phyloP scores from a whole-genome alignment of 164 flowering plant species.

The Umbilicus rupestris region DNA sequence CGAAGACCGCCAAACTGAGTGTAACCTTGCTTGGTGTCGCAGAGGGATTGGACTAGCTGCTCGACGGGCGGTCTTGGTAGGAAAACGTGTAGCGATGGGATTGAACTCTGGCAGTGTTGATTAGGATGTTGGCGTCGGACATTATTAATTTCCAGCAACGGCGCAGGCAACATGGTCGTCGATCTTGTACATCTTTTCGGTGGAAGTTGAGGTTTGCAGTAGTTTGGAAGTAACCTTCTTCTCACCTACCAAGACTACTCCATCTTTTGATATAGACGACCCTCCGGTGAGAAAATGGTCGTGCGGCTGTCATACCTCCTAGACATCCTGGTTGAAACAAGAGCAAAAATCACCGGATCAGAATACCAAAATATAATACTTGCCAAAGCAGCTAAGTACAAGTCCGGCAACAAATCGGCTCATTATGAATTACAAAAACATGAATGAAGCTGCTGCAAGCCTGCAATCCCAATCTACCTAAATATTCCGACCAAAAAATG shows the following conservation, averaged over 20 bases:
- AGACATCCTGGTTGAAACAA: slow-evolving; percentile 28
- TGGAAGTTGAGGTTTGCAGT: slow-evolving; percentile 44
- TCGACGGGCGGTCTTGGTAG: slow-evolving; percentile 74
- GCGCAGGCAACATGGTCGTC: slow-evolving; percentile 70
- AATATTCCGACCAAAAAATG: too few species aligned
- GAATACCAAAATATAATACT: background rate
- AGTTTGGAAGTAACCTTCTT: slow-evolving; percentile 62
- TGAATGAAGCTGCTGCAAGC: too few species aligned
- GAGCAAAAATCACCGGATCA: background rate
- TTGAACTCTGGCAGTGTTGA: slow-evolving; percentile 59
- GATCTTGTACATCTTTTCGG: slow-evolving; percentile 68
- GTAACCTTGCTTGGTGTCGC: slow-evolving; percentile 67
- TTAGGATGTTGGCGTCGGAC: slow-evolving; percentile 70
- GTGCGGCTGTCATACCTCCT: slow-evolving; percentile 69
- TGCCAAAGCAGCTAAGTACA: background rate
- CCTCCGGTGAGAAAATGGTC: slow-evolving; percentile 67
- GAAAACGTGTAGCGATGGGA: slow-evolving; percentile 52
- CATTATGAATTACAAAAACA: too few species aligned
- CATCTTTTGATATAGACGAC: slow-evolving; percentile 63
- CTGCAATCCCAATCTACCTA: too few species aligned
- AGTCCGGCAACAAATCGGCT: too few species aligned
- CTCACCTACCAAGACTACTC: slow-evolving; percentile 57
- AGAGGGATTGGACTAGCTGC: slow-evolving; percentile 59
- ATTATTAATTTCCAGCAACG: slow-evolving; percentile 69
- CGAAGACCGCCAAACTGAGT: slow-evolving; percentile 69